phyloP scores from a whole-genome alignment of 257 asterid genomes.

The Vinca minor region DNA sequence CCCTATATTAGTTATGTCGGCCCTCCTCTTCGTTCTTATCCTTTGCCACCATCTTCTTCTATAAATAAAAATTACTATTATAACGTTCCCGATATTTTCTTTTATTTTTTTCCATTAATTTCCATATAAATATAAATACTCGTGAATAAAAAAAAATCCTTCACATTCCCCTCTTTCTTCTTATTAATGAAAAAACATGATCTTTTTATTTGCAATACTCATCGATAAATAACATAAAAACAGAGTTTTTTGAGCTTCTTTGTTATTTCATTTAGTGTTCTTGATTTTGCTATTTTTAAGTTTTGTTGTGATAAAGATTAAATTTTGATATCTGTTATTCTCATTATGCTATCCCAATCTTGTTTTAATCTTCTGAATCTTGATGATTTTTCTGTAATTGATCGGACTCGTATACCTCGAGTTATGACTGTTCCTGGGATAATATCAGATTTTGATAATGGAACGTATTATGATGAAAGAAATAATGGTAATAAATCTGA shows the following conservation, averaged over 20 bases:
- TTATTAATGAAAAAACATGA: constrained; percentile 22
- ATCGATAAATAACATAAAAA: constrained; percentile 1
- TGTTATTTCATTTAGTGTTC: not conserved
- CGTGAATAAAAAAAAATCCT: constrained; percentile 18
- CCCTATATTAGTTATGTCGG: no score
- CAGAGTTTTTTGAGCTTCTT: constrained; percentile 3
- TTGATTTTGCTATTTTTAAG: not conserved
- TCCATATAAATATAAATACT: constrained; percentile 21
- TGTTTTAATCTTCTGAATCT: constrained; percentile 60
- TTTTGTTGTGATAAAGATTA: not conserved
- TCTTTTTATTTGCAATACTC: constrained; percentile 30
- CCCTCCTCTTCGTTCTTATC: constrained; percentile 62
- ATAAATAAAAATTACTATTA: no score
- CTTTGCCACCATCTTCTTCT: constrained; percentile 19
- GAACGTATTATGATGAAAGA: constrained; percentile 5
- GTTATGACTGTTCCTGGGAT: constrained; percentile 65
- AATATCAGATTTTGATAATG: constrained; percentile 51
- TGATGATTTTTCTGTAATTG: constrained; percentile 51
- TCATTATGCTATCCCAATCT: constrained; percentile 68
- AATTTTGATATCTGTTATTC: constrained; percentile 1
- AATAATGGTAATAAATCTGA: constrained; percentile 20
- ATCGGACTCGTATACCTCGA: constrained; percentile 58
- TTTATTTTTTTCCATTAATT: constrained; percentile 10
- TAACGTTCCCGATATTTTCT: not conserved
- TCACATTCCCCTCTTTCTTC: not conserved